Percentiles rank a stretch among this genome's conserved stretches.
phyloP scores from a whole-genome alignment of 257 asterid species.

The Capsicum baccatum region DNA sequence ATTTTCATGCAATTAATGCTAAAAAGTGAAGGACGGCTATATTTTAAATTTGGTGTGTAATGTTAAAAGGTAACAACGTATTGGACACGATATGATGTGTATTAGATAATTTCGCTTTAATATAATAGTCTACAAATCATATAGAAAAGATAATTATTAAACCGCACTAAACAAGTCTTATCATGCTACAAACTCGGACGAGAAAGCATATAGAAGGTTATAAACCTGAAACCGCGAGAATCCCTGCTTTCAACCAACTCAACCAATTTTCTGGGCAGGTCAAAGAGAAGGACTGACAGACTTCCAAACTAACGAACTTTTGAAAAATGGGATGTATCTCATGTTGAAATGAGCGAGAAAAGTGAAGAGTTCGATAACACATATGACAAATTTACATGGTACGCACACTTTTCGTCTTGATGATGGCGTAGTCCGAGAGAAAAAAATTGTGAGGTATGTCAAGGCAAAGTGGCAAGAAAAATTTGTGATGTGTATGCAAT shows the following conservation, averaged over 20 bases:
- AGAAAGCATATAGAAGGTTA: too few species aligned
- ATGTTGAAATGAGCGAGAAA: background rate
- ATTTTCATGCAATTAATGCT: conserved; percentile 12
- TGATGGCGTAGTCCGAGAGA: background rate
- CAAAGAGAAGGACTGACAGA: background rate
- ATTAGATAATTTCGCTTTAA: too few species aligned
- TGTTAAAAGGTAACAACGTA: background rate
- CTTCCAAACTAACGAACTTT: background rate
- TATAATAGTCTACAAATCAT: too few species aligned
- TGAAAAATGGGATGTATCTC: background rate
- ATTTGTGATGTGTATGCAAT: too few species aligned
- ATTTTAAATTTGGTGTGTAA: background rate
- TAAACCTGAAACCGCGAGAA: too few species aligned
- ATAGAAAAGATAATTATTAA: too few species aligned
- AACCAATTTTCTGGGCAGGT: too few species aligned
- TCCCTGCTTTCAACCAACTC: too few species aligned
- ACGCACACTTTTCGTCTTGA: background rate
- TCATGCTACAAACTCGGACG: too few species aligned
- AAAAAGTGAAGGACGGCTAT: background rate
- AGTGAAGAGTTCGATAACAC: background rate
- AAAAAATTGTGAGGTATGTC: background rate
- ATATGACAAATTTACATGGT: background rate
- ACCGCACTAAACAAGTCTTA: too few species aligned
- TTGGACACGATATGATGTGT: background rate
- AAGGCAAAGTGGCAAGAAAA: too few species aligned